Percentiles rank a stretch among this genome's conserved stretches.
Evolutionary conservation across 441 rosid genomes (phyloP).

Genomic region (Dalechampia spathulata): DNA sequence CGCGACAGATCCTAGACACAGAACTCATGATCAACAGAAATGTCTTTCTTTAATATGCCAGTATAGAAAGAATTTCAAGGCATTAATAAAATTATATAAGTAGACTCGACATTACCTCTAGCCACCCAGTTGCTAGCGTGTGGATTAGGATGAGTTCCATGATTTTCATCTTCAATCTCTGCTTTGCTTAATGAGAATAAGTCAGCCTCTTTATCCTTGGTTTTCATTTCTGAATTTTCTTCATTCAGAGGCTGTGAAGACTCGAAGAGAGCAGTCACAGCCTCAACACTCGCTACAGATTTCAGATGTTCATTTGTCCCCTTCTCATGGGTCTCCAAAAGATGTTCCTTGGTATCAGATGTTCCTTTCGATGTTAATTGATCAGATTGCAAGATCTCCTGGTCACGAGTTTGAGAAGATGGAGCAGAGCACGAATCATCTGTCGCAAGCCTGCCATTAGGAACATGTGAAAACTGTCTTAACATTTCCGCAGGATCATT

Average conservation of each 20-base stretch:
- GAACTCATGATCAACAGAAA: not conserved
- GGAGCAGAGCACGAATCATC: constrained; percentile 20
- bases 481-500: constrained; percentile 30
- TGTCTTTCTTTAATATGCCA: not conserved
- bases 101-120: constrained; percentile 45
- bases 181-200: constrained; percentile 30
- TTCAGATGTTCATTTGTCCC: constrained; percentile 25
- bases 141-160: constrained; percentile 33
- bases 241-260: constrained; percentile 27
- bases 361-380: constrained; percentile 21
- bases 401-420: constrained; percentile 37
- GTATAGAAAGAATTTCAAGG: not conserved
- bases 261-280: constrained; percentile 22
- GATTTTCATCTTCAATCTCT: constrained; percentile 40
- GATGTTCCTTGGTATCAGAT: no score
- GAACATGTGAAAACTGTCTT: constrained; percentile 24
- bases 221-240: constrained; percentile 27
- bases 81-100: constrained; percentile 4
- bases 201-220: constrained; percentile 35
- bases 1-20: not conserved
- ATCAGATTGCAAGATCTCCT: constrained; percentile 21
- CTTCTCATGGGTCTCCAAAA: no score
- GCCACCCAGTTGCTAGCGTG: constrained; percentile 31
- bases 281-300: constrained; percentile 26
- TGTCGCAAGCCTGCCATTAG: constrained; percentile 19